Evolutionary conservation across 345 rosid genomes (phyloP), one percentile per base, ranked within the genome.

Genomic region (Clausena lansium): DNA sequence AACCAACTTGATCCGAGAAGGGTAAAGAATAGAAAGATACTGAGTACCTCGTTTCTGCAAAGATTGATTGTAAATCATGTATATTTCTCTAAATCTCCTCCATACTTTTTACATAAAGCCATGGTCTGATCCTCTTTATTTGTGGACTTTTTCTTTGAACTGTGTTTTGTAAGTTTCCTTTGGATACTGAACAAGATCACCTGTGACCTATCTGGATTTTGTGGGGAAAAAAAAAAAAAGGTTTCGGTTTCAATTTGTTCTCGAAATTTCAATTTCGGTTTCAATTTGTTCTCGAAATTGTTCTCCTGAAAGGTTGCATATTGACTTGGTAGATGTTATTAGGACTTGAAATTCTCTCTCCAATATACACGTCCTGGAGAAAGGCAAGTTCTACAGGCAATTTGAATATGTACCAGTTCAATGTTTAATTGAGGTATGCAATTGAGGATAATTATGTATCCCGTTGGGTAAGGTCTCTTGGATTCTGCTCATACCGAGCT

Each of bases 1-100:
- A 14, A 88, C 94, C 81, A 96, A 96, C 86, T 81, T 96, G 84
- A 89, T 92, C 79, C 85, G 78, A 27, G 94, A 90, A 25, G 82
- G 77, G 58, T 87, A 82, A 82, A 85, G 77, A 24, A 73, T 25
- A 28, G 80, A 74, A 77, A 54, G 38, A 79, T 64, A 25, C 17
- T 2, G 20, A 14, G 22, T n/a, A n/a, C 45, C 17, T 19, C 57
- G 73, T 65, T 50, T 70, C 47, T 11, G 50, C 68, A 68, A 73
- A 64, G 67, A n/a, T 70, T 79, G 78, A 68, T 73, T 74, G 79
- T 83, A 80, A 62, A 83, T 77, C 74, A 55, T 83, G 83, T 77
- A 77, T 64, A 83, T 77, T 72, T 71, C 83, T 73, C 79, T 32
- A 54, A 61, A 38, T 36, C 39, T 61, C 52, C 57, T 47, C 30